Conservation (phyloP, 225 moss, liverwort and hornwort genomes). For the Polytrichum commune region DNA sequence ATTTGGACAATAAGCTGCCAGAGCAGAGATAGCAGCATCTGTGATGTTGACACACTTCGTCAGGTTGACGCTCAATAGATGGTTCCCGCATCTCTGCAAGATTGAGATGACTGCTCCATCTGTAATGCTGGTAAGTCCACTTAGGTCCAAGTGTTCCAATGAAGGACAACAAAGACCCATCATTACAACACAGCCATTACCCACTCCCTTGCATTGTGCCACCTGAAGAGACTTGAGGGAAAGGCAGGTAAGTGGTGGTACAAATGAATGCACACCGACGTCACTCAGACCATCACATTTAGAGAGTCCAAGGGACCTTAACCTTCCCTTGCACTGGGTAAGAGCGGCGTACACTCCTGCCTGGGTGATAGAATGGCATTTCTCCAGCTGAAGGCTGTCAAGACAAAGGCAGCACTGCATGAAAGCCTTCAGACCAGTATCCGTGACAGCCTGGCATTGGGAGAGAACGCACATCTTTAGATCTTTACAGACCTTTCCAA, state of each 20-base stretch:
- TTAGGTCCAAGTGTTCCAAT: conserved; percentile 62
- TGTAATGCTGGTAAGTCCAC: conserved; percentile 44
- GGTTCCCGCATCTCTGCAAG: conserved; percentile 40
- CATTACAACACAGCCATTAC: conserved; percentile 42
- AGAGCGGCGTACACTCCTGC: conserved; percentile 51
- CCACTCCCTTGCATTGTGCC: conserved; percentile 53
- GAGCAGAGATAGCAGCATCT: conserved; percentile 55
- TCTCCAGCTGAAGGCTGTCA: conserved; percentile 60
- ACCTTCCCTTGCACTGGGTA: conserved; percentile 28
- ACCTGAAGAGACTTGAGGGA: conserved; percentile 49
- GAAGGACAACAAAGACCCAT: conserved; percentile 60
- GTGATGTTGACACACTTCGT: conserved; percentile 58
- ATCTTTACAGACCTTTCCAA: conserved; percentile 54
- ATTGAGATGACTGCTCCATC: conserved; percentile 52
- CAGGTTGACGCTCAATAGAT: conserved; percentile 56
- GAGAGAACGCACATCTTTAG: conserved; percentile 54
- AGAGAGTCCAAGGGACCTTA: conserved; percentile 46
- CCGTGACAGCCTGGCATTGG: conserved; percentile 58
- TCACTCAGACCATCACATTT: conserved; percentile 55
- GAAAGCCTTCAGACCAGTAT: conserved; percentile 57
- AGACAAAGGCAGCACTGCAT: conserved; percentile 41
- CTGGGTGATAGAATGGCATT: conserved; percentile 60
- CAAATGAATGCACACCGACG: conserved; percentile 21
- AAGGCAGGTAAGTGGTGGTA: conserved; percentile 29
- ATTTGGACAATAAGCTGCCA: conserved; percentile 46